These are phyloP conservation scores for Plantago rigida DNA, from an alignment of 305 asterid genomes.

Conservation along the genomic window DNA sequence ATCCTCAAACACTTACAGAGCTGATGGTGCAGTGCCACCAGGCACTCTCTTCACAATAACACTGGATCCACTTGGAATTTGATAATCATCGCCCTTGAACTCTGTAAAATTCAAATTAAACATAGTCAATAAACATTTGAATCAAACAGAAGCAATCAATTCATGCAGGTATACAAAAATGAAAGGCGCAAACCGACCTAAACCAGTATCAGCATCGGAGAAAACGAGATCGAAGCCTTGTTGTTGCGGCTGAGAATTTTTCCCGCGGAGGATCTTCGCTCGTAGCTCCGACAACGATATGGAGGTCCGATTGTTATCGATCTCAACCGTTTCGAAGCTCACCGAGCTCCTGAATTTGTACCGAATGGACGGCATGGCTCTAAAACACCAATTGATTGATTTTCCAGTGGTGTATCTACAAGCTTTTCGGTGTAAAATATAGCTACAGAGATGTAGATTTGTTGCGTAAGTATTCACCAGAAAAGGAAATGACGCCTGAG, in stretches of 20 bases:
- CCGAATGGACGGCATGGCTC: constrained; percentile 37
- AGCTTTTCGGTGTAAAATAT: too few relatives aligned
- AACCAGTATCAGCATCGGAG: constrained; percentile 42
- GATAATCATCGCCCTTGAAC: constrained; percentile 47
- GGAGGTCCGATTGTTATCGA: constrained; percentile 32
- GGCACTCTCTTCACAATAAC: constrained; percentile 85
- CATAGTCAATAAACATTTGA: neutral
- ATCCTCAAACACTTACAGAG: constrained; percentile 37
- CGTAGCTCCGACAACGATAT: constrained; percentile 41
- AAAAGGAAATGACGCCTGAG: too few relatives aligned
- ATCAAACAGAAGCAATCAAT: neutral
- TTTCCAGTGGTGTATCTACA: neutral
- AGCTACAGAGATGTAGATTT: too few relatives aligned
- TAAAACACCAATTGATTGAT: constrained; percentile 17
- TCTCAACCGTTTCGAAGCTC: constrained; percentile 38
- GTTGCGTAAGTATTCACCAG: too few relatives aligned
- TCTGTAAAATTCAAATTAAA: constrained; percentile 32
- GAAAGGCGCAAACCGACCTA: constrained; percentile 29
- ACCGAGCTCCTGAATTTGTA: constrained; percentile 52
- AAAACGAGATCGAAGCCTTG: constrained; percentile 53
- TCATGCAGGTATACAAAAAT: constrained; percentile 4
- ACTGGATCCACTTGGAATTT: constrained; percentile 64
- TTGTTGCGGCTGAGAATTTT: constrained; percentile 31
- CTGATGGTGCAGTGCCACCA: constrained; percentile 34
- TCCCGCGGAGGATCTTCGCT: constrained; percentile 33